phyloP scores from a whole-genome alignment of 805 yeast genomes.

The Saccharomycopsis capsularis region DNA sequence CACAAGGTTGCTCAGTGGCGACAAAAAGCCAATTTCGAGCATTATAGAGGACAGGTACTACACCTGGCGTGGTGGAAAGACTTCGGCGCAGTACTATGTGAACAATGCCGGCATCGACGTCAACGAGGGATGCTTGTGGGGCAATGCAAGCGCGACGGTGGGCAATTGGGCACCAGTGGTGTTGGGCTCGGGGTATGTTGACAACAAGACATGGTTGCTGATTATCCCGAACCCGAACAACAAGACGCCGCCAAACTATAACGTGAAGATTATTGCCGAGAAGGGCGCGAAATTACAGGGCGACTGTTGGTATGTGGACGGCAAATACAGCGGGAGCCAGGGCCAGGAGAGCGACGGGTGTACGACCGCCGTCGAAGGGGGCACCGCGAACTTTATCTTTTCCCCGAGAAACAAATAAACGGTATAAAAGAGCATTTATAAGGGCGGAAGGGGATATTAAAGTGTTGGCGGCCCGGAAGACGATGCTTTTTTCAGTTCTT shows the following conservation, averaged over 20 bases:
- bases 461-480: too few relatives aligned
- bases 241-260: conserved; percentile 57
- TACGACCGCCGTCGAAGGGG: conserved; percentile 86
- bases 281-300: conserved; percentile 59
- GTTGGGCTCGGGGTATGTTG: conserved; percentile 84
- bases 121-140: conserved; percentile 95
- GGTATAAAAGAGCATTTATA: neutral
- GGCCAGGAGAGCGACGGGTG: conserved; percentile 67
- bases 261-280: conserved; percentile 70
- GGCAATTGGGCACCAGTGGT: conserved; percentile 99
- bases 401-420: conserved; percentile 25
- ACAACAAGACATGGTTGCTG: conserved; percentile 72
- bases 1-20: conserved; percentile 69
- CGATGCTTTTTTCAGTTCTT: too few relatives aligned
- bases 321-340: conserved; percentile 61
- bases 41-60: conserved; percentile 75
- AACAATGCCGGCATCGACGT: conserved; percentile 90
- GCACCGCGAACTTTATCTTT: conserved; percentile 69
- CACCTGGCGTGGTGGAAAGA: conserved; percentile 70
- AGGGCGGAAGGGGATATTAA: too few relatives aligned
- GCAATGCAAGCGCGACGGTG: conserved; percentile 62
- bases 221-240: conserved; percentile 95
- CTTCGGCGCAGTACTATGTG: conserved; percentile 95
- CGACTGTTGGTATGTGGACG: conserved; percentile 72
- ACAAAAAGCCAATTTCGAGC: conserved; percentile 57